Evolutionary conservation across 1,284 basidiomycete genomes (phyloP).

Genomic region (Rhodotorula glutinis): DNA sequence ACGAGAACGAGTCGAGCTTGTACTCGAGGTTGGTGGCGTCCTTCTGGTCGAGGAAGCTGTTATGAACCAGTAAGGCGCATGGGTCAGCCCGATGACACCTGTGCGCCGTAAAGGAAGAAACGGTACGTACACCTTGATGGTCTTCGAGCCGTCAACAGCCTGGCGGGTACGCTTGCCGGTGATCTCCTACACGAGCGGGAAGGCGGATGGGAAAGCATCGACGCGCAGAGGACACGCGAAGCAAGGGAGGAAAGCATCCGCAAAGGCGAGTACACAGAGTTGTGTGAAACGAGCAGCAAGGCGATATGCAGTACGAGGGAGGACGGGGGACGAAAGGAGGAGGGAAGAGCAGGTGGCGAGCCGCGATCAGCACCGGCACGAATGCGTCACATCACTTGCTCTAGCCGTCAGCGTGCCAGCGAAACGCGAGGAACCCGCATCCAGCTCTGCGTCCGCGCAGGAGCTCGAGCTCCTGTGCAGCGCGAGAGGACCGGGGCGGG

Average conservation of each 20-base stretch:
- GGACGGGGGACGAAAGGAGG: neutral
- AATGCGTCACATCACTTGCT: constrained; percentile 35
- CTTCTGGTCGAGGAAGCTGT: constrained; percentile 94
- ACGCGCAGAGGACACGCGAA: too few relatives aligned
- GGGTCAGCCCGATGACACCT: neutral
- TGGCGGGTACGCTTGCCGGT: constrained; percentile 96
- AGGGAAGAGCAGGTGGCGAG: constrained; percentile 26
- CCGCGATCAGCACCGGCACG: constrained; percentile 34
- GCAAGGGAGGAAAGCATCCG: too few relatives aligned
- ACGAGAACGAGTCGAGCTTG: constrained; percentile 96
- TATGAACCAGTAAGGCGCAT: constrained; percentile 11
- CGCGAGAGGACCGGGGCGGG: neutral
- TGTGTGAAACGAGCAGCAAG: neutral
- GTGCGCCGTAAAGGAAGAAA: constrained; percentile 12
- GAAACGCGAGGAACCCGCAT: neutral
- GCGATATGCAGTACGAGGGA: neutral
- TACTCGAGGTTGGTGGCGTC: constrained; percentile 98
- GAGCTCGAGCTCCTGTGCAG: too few relatives aligned
- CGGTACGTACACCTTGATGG: constrained; percentile 95
- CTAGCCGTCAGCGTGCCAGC: constrained; percentile 20
- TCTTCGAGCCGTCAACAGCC: constrained; percentile 82
- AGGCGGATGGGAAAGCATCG: too few relatives aligned
- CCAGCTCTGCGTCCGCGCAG: neutral
- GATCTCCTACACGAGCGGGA: constrained; percentile 59
- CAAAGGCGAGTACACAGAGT: neutral